Evolutionary conservation across 805 yeast species (phyloP), one percentile per base, ranked within the genome.

Genomic region (Cyberlindnera americana): DNA sequence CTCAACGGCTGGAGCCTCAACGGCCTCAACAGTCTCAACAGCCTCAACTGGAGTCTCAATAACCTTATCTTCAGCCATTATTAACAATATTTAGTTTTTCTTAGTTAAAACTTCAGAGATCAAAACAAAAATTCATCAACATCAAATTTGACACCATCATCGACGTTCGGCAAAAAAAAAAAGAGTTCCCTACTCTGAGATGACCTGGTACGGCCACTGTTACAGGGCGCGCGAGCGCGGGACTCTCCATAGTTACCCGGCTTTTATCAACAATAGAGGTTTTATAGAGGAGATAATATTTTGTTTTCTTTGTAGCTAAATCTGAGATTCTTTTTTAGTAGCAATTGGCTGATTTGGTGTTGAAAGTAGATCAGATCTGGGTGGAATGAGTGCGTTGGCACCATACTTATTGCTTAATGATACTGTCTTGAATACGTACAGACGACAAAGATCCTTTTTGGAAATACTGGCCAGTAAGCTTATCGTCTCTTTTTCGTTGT

Each of bases 11-110:
- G 14, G n/a, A 14, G 18, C 21, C 30, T 35, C 25, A 13, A 5
- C 19, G n/a, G n/a, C n/a, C n/a, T n/a, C n/a, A n/a, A n/a, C 29
- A 17, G 29, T 19, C 25, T 6, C 16, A 22, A 28, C 42, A 18
- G 29, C 17, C 27, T 35, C 38, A 23, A 40, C 43, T 31, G 43
- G 40, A 12, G 35, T 28, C 46, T 43, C 46, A 7, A 28, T 16
- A 24, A 27, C 35, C 29, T 40, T 30, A 28, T 30, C 36, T 18
- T 35, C 43, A n/a, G 37, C 14, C 40, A 36, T 40, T 8, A 13
- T 32, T 19, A 23, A 6, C 10, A 22, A 22, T 8, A 22, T 8
- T 8, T 22, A 22, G n/a, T n/a, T n/a, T n/a, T n/a, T 22, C 8
- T 22, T 8, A 8, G 24, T 8, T 22, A 22, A 22, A 22, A 22